phyloP scores from a whole-genome alignment of 768 basidiomycete species.

The Lactarius pseudohatsudake region DNA sequence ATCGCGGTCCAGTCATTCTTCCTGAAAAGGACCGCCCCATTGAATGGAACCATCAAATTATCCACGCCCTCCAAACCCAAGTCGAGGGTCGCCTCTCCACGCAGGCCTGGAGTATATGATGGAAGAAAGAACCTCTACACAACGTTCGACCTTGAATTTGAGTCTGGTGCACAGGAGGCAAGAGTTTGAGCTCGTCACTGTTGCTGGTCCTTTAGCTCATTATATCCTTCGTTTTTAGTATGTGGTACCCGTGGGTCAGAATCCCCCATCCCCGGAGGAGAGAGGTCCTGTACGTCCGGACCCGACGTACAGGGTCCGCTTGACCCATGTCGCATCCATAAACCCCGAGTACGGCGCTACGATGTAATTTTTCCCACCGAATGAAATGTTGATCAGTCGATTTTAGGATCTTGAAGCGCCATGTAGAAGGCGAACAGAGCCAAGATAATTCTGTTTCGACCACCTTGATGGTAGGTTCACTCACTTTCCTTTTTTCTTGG shows the following conservation, averaged over 20 bases:
- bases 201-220: background rate
- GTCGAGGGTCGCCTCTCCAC: conserved; percentile 63
- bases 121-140: conserved; percentile 78
- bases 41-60: conserved; percentile 65
- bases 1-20: conserved; percentile 53
- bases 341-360: conserved; percentile 66
- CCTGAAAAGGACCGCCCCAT: conserved; percentile 63
- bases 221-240: conserved; percentile 45
- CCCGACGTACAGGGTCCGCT: conserved; percentile 52
- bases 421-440: conserved; percentile 62
- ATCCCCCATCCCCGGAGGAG: background rate
- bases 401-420: conserved; percentile 58
- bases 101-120: conserved; percentile 73
- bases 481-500: background rate
- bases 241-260: conserved; percentile 47
- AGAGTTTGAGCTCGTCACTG: conserved; percentile 23
- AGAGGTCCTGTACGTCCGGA: conserved; percentile 47
- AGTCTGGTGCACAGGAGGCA: conserved; percentile 48
- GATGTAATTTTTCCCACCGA: conserved; percentile 31
- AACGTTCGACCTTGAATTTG: conserved; percentile 59
- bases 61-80: conserved; percentile 57
- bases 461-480: conserved; percentile 53
- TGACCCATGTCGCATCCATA: conserved; percentile 74
- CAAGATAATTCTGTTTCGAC: conserved; percentile 70
- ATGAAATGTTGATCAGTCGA: background rate